Conservation (phyloP, 169 alveolate genomes). For the Plasmodium gonderi region DNA sequence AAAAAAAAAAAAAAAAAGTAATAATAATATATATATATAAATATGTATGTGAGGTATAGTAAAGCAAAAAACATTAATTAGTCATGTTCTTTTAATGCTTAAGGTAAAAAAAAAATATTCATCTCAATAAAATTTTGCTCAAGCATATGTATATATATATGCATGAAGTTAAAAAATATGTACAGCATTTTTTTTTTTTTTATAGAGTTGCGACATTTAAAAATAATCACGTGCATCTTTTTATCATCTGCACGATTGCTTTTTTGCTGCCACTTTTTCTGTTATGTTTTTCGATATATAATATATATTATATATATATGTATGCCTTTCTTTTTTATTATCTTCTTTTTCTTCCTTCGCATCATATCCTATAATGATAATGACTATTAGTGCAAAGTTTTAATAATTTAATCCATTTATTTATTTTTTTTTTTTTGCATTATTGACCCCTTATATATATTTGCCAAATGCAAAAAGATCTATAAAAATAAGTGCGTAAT, state of each 20-base stretch:
- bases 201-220: background rate
- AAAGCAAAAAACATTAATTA: background rate
- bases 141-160: background rate
- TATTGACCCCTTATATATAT: background rate
- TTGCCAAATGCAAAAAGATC: background rate
- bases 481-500: background rate
- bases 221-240: background rate
- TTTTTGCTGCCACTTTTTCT: no score
- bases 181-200: background rate
- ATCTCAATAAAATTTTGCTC: background rate
- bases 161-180: background rate
- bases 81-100: no score
- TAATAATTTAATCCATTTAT: background rate
- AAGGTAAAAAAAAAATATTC: no score
- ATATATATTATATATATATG: background rate
- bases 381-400: background rate
- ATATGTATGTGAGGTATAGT: background rate
- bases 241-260: no score
- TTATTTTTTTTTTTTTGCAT: no score
- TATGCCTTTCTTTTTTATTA: background rate
- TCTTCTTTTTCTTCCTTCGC: background rate
- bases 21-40: background rate
- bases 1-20: background rate
- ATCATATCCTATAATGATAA: background rate
- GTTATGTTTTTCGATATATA: no score